Conservation (phyloP, 441 rosid genomes). For the Jatropha multifida region DNA sequence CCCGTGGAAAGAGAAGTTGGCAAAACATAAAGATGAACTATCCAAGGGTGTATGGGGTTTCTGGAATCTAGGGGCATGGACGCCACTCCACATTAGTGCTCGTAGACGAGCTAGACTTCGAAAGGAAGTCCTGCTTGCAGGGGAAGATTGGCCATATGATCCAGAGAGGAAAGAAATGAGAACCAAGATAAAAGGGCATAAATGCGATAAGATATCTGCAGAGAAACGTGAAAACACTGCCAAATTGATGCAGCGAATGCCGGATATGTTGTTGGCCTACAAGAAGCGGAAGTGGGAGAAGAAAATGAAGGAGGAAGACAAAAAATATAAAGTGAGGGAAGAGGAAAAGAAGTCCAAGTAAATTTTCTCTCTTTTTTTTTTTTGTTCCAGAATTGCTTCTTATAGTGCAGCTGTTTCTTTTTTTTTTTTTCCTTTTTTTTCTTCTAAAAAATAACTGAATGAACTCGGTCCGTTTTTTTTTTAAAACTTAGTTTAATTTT, state of each 20-base stretch:
- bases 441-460: not conserved
- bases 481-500: not conserved
- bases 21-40: conserved; percentile 65
- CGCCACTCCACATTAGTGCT: conserved; percentile 77
- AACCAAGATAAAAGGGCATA: conserved; percentile 80
- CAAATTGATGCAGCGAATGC: conserved; percentile 84
- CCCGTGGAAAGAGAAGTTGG: conserved; percentile 83
- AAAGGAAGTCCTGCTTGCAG: conserved; percentile 70
- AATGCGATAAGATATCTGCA: conserved; percentile 62
- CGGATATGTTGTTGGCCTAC: conserved; percentile 65
- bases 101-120: conserved; percentile 82
- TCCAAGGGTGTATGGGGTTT: conserved; percentile 87
- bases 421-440: too few relatives aligned
- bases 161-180: conserved; percentile 86
- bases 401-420: too few relatives aligned
- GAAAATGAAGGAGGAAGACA: conserved; percentile 40
- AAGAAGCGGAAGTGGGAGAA: conserved; percentile 93
- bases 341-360: not conserved
- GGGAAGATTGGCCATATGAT: conserved; percentile 88
- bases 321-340: conserved; percentile 14
- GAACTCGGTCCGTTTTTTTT: not conserved
- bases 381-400: too few relatives aligned
- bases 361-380: too few relatives aligned
- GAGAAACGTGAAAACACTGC: conserved; percentile 48
- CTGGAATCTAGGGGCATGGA: conserved; percentile 92